These are phyloP conservation scores for Penicillium arizonense DNA, from an alignment of 495 filamentous ascomycete species.

Conservation along the genomic window DNA sequence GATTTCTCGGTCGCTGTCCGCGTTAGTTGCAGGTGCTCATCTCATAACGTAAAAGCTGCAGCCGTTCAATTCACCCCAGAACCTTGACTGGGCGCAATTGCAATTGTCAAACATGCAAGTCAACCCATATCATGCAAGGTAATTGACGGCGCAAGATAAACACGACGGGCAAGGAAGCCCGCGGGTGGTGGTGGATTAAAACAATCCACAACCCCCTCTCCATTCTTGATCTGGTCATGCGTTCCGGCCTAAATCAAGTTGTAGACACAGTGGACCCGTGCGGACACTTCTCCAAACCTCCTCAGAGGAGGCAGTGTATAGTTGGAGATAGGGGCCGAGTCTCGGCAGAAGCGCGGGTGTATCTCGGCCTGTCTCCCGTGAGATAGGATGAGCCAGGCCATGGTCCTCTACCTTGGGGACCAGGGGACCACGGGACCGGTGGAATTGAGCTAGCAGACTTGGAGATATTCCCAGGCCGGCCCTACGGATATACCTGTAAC, in stretches of 20 bases:
- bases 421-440: not conserved
- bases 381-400: not conserved
- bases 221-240: conserved; percentile 8
- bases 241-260: not conserved
- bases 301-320: conserved; percentile 15
- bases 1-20: too few relatives aligned
- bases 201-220: not conserved
- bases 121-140: not conserved
- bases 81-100: not conserved
- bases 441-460: not conserved
- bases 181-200: not conserved
- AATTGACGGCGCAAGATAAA: not conserved
- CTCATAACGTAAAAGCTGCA: too few relatives aligned
- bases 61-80: too few relatives aligned
- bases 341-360: conserved; percentile 18
- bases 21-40: too few relatives aligned
- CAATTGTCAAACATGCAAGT: not conserved
- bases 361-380: conserved; percentile 2
- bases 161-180: not conserved
- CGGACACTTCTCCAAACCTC: conserved; percentile 20
- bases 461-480: not conserved
- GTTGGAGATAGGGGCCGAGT: conserved; percentile 23
- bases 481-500: too few relatives aligned
- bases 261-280: conserved; percentile 12
- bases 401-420: not conserved